Conservation (phyloP, 2,329 filamentous ascomycete species). For the Paecilomyces niveus region DNA sequence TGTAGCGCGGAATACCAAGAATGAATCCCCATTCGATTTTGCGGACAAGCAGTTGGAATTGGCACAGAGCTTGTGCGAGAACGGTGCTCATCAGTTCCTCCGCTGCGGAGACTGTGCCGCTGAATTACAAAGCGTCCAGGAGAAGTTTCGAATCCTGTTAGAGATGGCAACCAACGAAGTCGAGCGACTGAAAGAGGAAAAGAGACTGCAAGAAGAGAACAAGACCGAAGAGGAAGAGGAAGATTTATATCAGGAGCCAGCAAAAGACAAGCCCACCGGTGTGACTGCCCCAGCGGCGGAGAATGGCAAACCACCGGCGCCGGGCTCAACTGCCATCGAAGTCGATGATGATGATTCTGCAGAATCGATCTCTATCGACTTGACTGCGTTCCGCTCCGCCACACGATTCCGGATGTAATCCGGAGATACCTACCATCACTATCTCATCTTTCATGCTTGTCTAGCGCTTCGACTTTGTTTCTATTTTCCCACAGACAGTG, state of each 20-base stretch:
- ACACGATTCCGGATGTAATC: not conserved
- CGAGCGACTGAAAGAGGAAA: conserved; percentile 49
- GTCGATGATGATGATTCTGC: conserved; percentile 28
- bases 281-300: not conserved
- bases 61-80: conserved; percentile 75
- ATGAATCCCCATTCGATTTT: conserved; percentile 61
- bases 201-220: conserved; percentile 20
- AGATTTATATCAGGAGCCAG: conserved; percentile 2
- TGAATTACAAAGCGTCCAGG: conserved; percentile 64
- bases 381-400: conserved; percentile 26
- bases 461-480: not conserved
- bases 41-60: conserved; percentile 73
- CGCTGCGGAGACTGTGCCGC: conserved; percentile 76
- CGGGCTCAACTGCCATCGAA: conserved; percentile 21
- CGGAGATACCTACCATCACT: not conserved
- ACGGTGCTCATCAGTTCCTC: conserved; percentile 82
- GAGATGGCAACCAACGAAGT: conserved; percentile 55
- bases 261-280: conserved; percentile 3
- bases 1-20: conserved; percentile 45
- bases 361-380: conserved; percentile 28
- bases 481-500: not conserved
- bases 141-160: conserved; percentile 57
- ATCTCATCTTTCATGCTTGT: not conserved
- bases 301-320: conserved; percentile 13
- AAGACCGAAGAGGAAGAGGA: conserved; percentile 13